phyloP scores from a whole-genome alignment of 1,284 basidiomycete genomes.

The Cystobasidium pallidum region DNA sequence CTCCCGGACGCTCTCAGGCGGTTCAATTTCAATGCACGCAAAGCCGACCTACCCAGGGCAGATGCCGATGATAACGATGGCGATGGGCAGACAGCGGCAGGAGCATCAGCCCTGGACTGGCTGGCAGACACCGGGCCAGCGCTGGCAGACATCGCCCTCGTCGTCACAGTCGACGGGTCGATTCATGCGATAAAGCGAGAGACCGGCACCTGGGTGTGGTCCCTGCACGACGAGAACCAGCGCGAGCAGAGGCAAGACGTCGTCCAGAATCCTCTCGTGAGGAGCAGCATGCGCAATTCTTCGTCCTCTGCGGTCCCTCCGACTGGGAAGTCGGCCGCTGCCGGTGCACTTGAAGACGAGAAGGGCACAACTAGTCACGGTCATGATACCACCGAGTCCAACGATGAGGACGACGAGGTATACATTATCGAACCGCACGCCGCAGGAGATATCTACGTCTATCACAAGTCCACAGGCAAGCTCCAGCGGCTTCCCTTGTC shows the following conservation, averaged over 20 bases:
- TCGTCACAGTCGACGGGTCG: constrained; percentile 86
- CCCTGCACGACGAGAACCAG: constrained; percentile 67
- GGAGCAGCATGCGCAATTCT: constrained; percentile 65
- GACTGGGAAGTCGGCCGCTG: constrained; percentile 53
- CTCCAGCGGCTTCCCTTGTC: constrained; percentile 80
- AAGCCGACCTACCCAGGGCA: constrained; percentile 13
- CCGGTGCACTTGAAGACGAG: not conserved
- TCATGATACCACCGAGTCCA: constrained; percentile 60
- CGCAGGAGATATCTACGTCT: constrained; percentile 73
- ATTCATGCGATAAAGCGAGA: constrained; percentile 83
- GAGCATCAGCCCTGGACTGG: not conserved
- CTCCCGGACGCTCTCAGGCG: constrained; percentile 27
- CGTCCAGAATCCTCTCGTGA: constrained; percentile 33
- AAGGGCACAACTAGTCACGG: not conserved
- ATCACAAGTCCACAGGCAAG: constrained; percentile 40
- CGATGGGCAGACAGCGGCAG: not conserved
- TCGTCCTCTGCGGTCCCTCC: constrained; percentile 67
- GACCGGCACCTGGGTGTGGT: constrained; percentile 76
- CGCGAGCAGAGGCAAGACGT: constrained; percentile 42
- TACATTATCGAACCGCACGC: constrained; percentile 90
- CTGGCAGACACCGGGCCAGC: constrained; percentile 49
- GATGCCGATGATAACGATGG: not conserved
- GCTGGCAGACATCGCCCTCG: constrained; percentile 74
- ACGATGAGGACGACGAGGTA: constrained; percentile 65
- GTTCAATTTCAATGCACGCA: constrained; percentile 39